These are phyloP conservation scores for Ophiostoma sp. DNA, from an alignment of 2,329 filamentous ascomycete genomes.

Conservation along the genomic window DNA sequence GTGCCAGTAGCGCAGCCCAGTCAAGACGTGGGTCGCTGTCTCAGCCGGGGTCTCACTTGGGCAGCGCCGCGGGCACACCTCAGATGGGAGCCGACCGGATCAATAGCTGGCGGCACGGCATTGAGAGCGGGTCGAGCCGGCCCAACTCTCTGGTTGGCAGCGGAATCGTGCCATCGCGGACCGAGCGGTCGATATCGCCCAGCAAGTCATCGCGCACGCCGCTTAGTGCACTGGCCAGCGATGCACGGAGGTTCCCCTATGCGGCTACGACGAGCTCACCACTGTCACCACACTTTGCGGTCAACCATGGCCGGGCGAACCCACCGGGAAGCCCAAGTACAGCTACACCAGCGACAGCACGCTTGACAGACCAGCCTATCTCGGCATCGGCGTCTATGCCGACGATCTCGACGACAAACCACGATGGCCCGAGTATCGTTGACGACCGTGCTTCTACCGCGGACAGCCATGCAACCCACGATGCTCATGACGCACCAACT, in stretches of 20 bases:
- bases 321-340: conserved; percentile 32
- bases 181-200: conserved; percentile 53
- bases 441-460: not conserved
- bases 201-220: conserved; percentile 40
- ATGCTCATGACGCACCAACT: conserved; percentile 7
- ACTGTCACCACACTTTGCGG: conserved; percentile 21
- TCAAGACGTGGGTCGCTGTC: conserved; percentile 54
- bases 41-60: conserved; percentile 33
- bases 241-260: conserved; percentile 44
- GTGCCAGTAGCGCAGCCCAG: conserved; percentile 42
- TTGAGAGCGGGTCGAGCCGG: conserved; percentile 39
- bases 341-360: conserved; percentile 25
- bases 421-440: not conserved
- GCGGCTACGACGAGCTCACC: conserved; percentile 26
- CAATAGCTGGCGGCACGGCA: conserved; percentile 74
- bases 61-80: not conserved
- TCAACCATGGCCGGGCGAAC: not conserved
- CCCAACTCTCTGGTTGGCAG: conserved; percentile 33
- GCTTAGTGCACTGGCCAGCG: conserved; percentile 37
- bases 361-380: not conserved
- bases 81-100: conserved; percentile 61
- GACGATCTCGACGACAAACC: not conserved
- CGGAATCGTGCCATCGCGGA: conserved; percentile 36
- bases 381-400: not conserved
- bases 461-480: not conserved